Percentiles rank a stretch among this genome's conserved stretches.
Evolutionary conservation across 345 rosid genomes (phyloP).

Genomic region (Sisymbrium altissimum): DNA sequence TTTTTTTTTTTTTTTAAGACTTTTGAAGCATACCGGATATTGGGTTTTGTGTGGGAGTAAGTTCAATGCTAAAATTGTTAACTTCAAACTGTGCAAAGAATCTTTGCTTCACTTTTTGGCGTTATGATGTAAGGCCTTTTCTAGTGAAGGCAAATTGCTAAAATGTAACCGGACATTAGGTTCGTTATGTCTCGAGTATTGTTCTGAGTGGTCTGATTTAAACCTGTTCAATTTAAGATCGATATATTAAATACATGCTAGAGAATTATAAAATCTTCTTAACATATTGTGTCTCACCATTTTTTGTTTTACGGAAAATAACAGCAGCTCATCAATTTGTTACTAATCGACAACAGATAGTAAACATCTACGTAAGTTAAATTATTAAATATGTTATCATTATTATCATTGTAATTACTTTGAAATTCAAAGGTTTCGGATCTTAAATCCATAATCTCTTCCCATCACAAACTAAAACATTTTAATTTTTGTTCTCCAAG

Average conservation of each 20-base stretch:
- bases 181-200: slow-evolving; percentile 11
- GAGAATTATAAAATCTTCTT: neutral
- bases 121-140: slow-evolving; percentile 12
- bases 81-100: slow-evolving; percentile 6
- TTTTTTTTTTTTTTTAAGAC: neutral
- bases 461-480: too few species aligned
- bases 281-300: neutral
- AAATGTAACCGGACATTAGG: slow-evolving; percentile 12
- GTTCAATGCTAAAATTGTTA: slow-evolving; percentile 9
- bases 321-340: neutral
- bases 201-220: slow-evolving; percentile 11
- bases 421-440: neutral
- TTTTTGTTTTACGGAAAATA: neutral
- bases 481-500: too few species aligned
- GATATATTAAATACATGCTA: neutral
- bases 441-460: neutral
- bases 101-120: slow-evolving; percentile 27
- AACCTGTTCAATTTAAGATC: neutral
- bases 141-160: slow-evolving; percentile 12
- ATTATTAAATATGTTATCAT: too few species aligned
- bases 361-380: neutral
- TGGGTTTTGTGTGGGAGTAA: slow-evolving; percentile 1
- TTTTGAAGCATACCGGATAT: slow-evolving; percentile 5
- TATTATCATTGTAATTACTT: neutral
- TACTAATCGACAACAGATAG: neutral